Evolutionary conservation across 768 basidiomycete genomes (phyloP), one percentile per base, ranked within the genome.

Genomic region (Boletus rex-veris): DNA sequence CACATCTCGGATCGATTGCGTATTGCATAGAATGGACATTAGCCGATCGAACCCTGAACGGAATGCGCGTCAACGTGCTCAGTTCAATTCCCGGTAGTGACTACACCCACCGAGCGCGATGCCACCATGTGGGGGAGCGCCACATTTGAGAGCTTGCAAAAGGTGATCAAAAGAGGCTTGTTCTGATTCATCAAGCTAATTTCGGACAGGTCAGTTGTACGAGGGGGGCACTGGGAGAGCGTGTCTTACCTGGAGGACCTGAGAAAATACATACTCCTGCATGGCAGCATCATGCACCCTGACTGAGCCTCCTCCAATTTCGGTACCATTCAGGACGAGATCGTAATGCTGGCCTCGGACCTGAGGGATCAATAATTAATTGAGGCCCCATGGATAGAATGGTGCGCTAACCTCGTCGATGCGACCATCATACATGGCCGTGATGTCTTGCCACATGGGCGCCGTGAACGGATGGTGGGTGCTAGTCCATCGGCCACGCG

Each of bases 401-500:
- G 45, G 1, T 56, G 49, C 42, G 66, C 78, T 59, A 64, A 83
- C 82, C 61, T 75, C 69, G 48, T 84, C 82, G 44, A 87, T 73
- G 61, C 83, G 76, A 36, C 90, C 92, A 39, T 74, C 74, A 64
- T 88, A 86, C 73, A 98, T 76, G 36, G 82, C 80, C 43, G 83
- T 77, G 24, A 96, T 77, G 69, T 98, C 95, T 69, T 96, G 82
- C 78, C 78, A 88, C 84, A 95, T 90, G 19, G 95, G 95, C 9
- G 95, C 94, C 12, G 95, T 98, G 72, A 98, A 98, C 3, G 95
- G 95, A 71, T 98, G 95, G 64, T 98, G 95, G 4, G 91, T 85
- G 58, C 89, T 90, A 59, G 90, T 88, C 90, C 92, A 96, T 63
- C 93, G 79, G 30, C 94, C 94, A 52, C 84, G 80, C 4, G 92